These are phyloP conservation scores for Saccharomyces hybrid DNA, from an alignment of 1,139 yeast species.

Conservation along the genomic window DNA sequence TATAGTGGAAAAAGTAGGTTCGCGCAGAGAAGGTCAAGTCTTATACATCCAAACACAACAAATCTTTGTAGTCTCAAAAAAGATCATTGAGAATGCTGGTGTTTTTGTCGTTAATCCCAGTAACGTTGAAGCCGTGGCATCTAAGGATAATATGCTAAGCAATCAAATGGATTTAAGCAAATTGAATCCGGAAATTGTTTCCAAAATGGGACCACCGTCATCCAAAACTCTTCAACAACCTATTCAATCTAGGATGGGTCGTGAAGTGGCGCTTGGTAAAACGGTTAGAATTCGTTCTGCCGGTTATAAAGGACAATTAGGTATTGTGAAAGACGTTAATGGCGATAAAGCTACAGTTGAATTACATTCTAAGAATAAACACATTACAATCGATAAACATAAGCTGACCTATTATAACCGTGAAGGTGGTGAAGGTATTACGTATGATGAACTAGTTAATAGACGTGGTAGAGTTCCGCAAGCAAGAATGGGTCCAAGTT, in stretches of 20 bases:
- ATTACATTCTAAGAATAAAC: slow-evolving; percentile 84
- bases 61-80: slow-evolving; percentile 72
- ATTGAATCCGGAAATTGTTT: slow-evolving; percentile 72
- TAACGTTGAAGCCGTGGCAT: slow-evolving; percentile 75
- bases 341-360: slow-evolving; percentile 88
- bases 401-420: slow-evolving; percentile 63
- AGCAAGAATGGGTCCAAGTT: slow-evolving; percentile 31
- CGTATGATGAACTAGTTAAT: slow-evolving; percentile 66
- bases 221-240: slow-evolving; percentile 40
- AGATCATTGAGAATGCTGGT: slow-evolving; percentile 79
- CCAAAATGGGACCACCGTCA: slow-evolving; percentile 40
- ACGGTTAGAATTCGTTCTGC: slow-evolving; percentile 82
- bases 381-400: slow-evolving; percentile 72
- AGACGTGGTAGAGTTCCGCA: slow-evolving; percentile 33
- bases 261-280: slow-evolving; percentile 73
- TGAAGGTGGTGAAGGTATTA: slow-evolving; percentile 53
- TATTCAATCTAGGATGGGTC: slow-evolving; percentile 44
- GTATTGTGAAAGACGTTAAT: slow-evolving; percentile 87
- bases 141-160: slow-evolving; percentile 45
- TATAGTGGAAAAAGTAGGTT: slow-evolving; percentile 73
- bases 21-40: slow-evolving; percentile 79
- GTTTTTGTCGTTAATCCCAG: slow-evolving; percentile 74
- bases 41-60: slow-evolving; percentile 76
- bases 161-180: slow-evolving; percentile 48
- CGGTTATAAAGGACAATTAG: slow-evolving; percentile 88